Percentiles rank a stretch among this genome's conserved stretches.
Evolutionary conservation across 169 alveolate genomes (phyloP).

Genomic region (Plasmodium fragile): DNA sequence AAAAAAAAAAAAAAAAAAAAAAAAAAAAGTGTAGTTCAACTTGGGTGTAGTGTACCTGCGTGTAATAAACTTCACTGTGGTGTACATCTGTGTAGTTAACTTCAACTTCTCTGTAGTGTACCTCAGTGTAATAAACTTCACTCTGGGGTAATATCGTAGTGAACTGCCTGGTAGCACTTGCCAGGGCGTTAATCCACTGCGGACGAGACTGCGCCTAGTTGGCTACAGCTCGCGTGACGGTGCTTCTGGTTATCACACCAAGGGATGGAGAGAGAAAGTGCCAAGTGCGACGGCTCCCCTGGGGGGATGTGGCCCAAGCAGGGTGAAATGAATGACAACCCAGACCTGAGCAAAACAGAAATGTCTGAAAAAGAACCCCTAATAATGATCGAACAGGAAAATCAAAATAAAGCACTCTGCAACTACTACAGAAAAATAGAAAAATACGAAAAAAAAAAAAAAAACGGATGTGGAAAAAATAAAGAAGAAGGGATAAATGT

Average conservation of each 20-base stretch:
- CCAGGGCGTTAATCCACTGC: too few relatives aligned
- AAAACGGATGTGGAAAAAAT: neutral
- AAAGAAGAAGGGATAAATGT: neutral
- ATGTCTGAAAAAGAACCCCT: neutral
- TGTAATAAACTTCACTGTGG: too few relatives aligned
- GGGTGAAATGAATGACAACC: neutral
- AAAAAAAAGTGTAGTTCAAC: too few relatives aligned
- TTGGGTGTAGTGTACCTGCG: too few relatives aligned
- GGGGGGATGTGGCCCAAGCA: neutral
- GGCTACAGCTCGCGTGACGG: neutral
- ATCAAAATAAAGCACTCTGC: neutral
- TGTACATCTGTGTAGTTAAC: too few relatives aligned
- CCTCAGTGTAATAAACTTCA: too few relatives aligned
- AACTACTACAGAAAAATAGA: neutral
- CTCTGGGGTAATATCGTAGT: too few relatives aligned
- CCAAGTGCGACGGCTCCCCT: neutral
- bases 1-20: too few relatives aligned
- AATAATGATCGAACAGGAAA: neutral
- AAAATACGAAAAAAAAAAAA: neutral
- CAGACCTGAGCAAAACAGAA: neutral
- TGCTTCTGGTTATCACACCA: neutral
- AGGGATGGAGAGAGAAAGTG: neutral
- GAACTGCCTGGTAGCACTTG: too few relatives aligned
- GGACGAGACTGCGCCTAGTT: neutral
- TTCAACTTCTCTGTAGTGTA: too few relatives aligned